Conservation (phyloP, 176 grass and related monocot species). For the Oryza meyeriana region DNA sequence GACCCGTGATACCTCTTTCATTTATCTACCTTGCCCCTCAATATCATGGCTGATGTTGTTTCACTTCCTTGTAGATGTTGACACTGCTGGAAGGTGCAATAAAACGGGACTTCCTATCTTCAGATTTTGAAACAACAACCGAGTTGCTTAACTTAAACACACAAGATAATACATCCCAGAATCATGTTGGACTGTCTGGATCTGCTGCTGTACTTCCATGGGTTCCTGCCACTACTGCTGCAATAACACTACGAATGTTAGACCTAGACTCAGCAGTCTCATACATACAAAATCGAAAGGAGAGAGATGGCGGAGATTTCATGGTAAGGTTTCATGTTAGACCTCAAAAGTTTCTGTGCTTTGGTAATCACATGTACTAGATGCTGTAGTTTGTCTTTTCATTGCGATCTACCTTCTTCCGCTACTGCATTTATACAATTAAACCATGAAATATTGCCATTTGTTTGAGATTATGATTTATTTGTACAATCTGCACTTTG, state of each 20-base stretch:
- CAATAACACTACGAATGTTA: slow-evolving; percentile 78
- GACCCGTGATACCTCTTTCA: not conserved
- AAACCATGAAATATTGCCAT: not conserved
- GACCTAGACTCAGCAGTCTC: slow-evolving; percentile 74
- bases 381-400: not conserved
- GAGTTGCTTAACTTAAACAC: slow-evolving; percentile 59
- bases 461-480: slow-evolving; percentile 27
- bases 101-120: slow-evolving; percentile 63
- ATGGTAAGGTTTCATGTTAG: slow-evolving; percentile 50
- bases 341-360: not conserved
- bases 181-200: slow-evolving; percentile 34
- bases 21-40: not conserved
- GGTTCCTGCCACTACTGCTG: slow-evolving; percentile 76
- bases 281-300: slow-evolving; percentile 72
- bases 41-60: not conserved
- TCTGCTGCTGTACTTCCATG: slow-evolving; percentile 84
- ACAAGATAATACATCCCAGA: slow-evolving; percentile 33
- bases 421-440: slow-evolving; percentile 5
- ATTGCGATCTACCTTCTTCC: not conserved
- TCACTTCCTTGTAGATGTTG: slow-evolving; percentile 59
- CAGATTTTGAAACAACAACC: slow-evolving; percentile 78
- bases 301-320: slow-evolving; percentile 56
- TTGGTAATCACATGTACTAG: not conserved
- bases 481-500: not conserved
- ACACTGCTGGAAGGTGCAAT: slow-evolving; percentile 84